A percentile compares a stretch with the other conserved stretches of the same genome.
Evolutionary conservation across 352 stramenopile genomes (phyloP).

Genomic region (Phytopythium kandeliae): DNA sequence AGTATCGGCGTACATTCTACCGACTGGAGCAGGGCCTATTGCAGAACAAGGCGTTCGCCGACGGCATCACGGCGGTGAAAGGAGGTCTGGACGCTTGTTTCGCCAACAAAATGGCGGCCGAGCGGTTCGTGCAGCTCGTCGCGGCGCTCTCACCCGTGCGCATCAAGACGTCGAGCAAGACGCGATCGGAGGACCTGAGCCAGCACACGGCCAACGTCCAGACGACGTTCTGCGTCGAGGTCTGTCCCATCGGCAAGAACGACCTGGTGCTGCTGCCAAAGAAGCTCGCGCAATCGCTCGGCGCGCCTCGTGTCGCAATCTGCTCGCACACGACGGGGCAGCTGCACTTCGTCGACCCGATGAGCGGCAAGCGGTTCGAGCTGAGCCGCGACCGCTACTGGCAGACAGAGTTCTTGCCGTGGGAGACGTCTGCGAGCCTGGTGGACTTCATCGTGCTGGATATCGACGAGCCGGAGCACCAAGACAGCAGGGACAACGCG

Average conservation of each 20-base stretch:
- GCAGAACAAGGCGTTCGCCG: slow-evolving; percentile 58
- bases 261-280: slow-evolving; percentile 59
- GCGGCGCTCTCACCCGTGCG: slow-evolving; percentile 52
- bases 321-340: slow-evolving; percentile 55
- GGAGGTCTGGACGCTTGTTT: slow-evolving; percentile 84
- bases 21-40: slow-evolving; percentile 67
- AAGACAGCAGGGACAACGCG: slow-evolving; percentile 12
- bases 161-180: slow-evolving; percentile 65
- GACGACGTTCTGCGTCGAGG: slow-evolving; percentile 60
- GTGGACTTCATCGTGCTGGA: slow-evolving; percentile 68
- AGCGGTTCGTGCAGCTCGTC: slow-evolving; percentile 64
- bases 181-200: slow-evolving; percentile 65
- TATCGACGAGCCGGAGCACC: slow-evolving; percentile 33
- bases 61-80: slow-evolving; percentile 48
- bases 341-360: slow-evolving; percentile 60
- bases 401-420: slow-evolving; percentile 56
- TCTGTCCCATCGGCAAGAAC: slow-evolving; percentile 73
- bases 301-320: slow-evolving; percentile 43
- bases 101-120: slow-evolving; percentile 36
- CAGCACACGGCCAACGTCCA: slow-evolving; percentile 63
- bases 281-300: slow-evolving; percentile 55
- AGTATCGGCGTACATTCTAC: slow-evolving; percentile 76
- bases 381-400: slow-evolving; percentile 62
- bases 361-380: slow-evolving; percentile 40
- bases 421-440: slow-evolving; percentile 51